phyloP scores from a whole-genome alignment of 352 stramenopile species.

The Phytopythium vexans region DNA sequence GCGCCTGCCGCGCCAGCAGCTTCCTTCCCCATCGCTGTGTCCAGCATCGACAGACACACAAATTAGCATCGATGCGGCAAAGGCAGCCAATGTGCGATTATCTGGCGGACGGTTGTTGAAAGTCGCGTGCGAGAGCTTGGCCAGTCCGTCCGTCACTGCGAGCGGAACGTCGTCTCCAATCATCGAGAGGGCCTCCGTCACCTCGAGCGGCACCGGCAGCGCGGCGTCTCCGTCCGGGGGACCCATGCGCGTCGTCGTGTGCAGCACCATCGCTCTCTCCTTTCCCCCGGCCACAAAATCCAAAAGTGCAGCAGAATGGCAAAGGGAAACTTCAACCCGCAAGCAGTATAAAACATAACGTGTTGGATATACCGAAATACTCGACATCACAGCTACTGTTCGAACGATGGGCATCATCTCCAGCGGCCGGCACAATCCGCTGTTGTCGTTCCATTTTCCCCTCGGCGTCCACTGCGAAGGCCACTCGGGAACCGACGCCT shows the following conservation, averaged over 20 bases:
- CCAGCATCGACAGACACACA: not conserved
- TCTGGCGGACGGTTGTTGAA: conserved; percentile 68
- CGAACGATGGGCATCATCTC: no score
- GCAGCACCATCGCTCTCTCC: conserved; percentile 29
- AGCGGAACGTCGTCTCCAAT: conserved; percentile 56
- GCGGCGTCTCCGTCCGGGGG: conserved; percentile 28
- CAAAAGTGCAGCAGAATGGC: not conserved
- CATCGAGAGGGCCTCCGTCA: conserved; percentile 62
- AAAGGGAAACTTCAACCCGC: not conserved
- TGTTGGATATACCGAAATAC: no score
- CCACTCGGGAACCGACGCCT: no score
- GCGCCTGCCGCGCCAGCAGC: conserved; percentile 50
- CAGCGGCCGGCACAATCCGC: no score
- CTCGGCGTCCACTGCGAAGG: no score
- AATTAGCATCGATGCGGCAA: not conserved
- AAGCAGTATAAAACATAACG: not conserved
- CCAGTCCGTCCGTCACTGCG: conserved; percentile 53
- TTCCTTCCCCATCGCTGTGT: conserved; percentile 61
- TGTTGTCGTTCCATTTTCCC: no score
- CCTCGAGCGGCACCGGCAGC: conserved; percentile 32
- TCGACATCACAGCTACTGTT: no score
- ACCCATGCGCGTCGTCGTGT: conserved; percentile 50
- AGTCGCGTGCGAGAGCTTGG: conserved; percentile 68
- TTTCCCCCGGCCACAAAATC: not conserved
- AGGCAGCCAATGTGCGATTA: not conserved